Percentiles rank a stretch among this genome's conserved stretches.
phyloP scores from a whole-genome alignment of 202 grass and related monocot genomes.

The Alloteropsis angusta region DNA sequence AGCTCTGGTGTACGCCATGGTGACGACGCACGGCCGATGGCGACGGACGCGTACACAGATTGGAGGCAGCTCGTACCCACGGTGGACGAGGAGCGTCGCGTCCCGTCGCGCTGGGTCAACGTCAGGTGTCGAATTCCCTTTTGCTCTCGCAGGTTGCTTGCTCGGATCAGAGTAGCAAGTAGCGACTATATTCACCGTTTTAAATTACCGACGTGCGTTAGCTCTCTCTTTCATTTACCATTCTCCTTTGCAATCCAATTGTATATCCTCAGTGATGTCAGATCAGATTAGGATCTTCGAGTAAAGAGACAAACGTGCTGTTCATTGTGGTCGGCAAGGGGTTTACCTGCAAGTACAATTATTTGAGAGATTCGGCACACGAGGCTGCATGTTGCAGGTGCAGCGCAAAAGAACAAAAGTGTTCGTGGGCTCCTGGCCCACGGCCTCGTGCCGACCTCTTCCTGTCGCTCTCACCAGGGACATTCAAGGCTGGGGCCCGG shows the following conservation, averaged over 20 bases:
- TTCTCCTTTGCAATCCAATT: neutral
- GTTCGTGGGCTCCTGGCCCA: neutral
- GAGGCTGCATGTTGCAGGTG: neutral
- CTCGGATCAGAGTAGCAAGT: neutral
- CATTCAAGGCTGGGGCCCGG: neutral
- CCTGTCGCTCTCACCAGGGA: neutral
- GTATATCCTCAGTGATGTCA: neutral
- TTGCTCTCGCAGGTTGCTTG: neutral
- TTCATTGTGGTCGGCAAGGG: neutral
- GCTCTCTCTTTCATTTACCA: neutral
- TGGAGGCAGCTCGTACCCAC: neutral
- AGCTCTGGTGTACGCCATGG: neutral
- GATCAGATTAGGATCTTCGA: neutral
- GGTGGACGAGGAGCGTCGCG: neutral
- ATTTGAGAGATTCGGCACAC: neutral
- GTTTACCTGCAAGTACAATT: neutral
- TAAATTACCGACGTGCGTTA: neutral
- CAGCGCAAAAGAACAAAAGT: neutral
- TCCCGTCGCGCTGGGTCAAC: neutral
- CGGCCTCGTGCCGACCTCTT: slow-evolving; percentile 2
- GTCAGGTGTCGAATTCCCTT: neutral
- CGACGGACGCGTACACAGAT: neutral
- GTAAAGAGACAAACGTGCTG: neutral
- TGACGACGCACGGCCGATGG: neutral
- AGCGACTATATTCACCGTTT: neutral